Percentiles rank a stretch among this genome's conserved stretches.
Evolutionary conservation across 257 asterid genomes (phyloP).

Genomic region (Salvia rosmarinus): DNA sequence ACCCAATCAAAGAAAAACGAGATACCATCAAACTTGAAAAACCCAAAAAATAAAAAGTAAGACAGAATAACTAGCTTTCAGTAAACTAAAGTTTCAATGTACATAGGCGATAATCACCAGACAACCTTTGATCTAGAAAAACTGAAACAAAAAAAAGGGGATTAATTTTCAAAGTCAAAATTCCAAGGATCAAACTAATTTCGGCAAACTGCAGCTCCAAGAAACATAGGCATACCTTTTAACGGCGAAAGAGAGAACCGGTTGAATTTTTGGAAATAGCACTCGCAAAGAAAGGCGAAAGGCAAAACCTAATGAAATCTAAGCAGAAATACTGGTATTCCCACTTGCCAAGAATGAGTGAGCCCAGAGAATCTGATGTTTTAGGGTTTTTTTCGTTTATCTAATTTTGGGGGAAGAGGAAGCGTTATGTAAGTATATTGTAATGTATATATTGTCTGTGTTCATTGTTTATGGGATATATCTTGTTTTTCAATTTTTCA

Average conservation of each 20-base stretch:
- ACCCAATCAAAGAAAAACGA: neutral
- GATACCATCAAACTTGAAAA: neutral
- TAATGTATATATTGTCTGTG: too few species aligned
- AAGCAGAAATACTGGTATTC: neutral
- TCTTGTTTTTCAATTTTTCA: too few species aligned
- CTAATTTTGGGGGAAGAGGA: neutral
- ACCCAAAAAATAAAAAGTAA: neutral
- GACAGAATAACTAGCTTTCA: neutral
- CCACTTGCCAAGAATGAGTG: neutral
- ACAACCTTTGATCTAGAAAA: slow-evolving; percentile 1
- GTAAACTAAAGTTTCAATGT: neutral
- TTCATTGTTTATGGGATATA: too few species aligned
- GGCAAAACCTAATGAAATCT: slow-evolving; percentile 5
- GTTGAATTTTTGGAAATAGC: neutral
- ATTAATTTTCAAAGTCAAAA: neutral
- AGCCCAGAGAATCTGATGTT: neutral
- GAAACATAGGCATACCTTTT: slow-evolving; percentile 6
- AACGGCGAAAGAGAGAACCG: neutral
- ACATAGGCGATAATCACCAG: neutral
- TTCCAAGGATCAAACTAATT: slow-evolving; percentile 18
- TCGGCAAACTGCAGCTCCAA: neutral
- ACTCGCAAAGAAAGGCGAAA: neutral
- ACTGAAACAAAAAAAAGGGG: too few species aligned
- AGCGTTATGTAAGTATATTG: neutral
- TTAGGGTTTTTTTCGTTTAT: neutral